These are phyloP conservation scores for Citrus maxima DNA, from an alignment of 345 rosid species.

Conservation along the genomic window DNA sequence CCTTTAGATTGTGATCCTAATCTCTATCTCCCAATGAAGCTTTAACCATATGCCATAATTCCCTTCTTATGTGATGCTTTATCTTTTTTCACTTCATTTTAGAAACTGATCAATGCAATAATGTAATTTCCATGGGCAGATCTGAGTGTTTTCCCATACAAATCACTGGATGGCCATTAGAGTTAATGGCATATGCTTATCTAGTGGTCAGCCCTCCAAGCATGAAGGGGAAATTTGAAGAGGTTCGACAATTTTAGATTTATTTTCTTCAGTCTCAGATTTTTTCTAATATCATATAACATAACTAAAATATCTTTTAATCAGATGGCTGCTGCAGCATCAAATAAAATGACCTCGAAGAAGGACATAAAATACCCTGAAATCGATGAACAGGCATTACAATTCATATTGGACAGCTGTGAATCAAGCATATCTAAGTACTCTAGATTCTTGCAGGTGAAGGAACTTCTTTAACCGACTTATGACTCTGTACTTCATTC, in stretches of 20 bases:
- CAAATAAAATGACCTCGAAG: conserved; percentile 54
- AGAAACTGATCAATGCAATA: not conserved
- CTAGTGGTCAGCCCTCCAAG: conserved; percentile 83
- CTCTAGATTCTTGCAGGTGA: conserved; percentile 82
- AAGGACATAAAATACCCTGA: conserved; percentile 64
- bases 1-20: not conserved
- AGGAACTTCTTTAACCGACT: not conserved
- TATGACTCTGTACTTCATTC: not conserved
- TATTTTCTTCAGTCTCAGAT: not conserved
- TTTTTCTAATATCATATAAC: not conserved
- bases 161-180: conserved; percentile 92
- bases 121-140: conserved; percentile 33
- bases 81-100: not conserved
- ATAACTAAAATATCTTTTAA: conserved; percentile 17
- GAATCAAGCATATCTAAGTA: conserved; percentile 89
- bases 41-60: not conserved
- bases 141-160: conserved; percentile 77
- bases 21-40: not conserved
- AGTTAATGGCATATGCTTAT: conserved; percentile 87
- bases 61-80: not conserved
- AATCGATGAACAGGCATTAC: conserved; percentile 75
- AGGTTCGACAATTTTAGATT: conserved; percentile 45
- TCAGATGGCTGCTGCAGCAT: conserved; percentile 94
- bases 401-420: conserved; percentile 70
- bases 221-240: conserved; percentile 71